phyloP scores from a whole-genome alignment of 1,284 basidiomycete genomes.

The Mycena citricolor region DNA sequence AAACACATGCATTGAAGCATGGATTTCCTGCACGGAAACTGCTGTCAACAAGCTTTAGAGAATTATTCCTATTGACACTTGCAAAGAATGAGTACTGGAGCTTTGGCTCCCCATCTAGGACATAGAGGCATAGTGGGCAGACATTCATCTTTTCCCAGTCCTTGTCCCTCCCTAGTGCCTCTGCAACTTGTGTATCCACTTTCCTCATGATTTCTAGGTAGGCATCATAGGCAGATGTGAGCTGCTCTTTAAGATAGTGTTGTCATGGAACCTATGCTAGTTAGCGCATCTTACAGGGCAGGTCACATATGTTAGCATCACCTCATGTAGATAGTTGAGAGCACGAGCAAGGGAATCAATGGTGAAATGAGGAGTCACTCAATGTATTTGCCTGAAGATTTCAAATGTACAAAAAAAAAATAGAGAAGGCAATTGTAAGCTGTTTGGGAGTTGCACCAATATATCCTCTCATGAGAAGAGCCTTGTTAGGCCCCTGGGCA shows the following conservation, averaged over 20 bases:
- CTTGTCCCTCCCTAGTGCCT: constrained; percentile 3
- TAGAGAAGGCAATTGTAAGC: constrained; percentile 12
- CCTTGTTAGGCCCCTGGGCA: constrained; percentile 7
- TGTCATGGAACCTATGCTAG: neutral
- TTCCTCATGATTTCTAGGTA: constrained; percentile 11
- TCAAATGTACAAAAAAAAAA: constrained; percentile 17
- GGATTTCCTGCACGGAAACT: constrained; percentile 22
- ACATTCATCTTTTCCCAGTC: constrained; percentile 18
- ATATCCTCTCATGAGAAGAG: constrained; percentile 18
- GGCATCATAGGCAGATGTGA: constrained; percentile 15
- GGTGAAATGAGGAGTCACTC: constrained; percentile 18
- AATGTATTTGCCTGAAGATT: constrained; percentile 19
- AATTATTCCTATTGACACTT: constrained; percentile 37
- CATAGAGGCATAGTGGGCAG: constrained; percentile 23
- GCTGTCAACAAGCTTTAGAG: constrained; percentile 31
- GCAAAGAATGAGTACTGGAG: constrained; percentile 25
- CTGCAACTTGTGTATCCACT: neutral
- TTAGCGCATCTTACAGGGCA: no score
- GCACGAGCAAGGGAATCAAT: no score
- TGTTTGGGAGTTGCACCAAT: constrained; percentile 14
- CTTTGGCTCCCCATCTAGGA: constrained; percentile 27
- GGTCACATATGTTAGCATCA: no score
- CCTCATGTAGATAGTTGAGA: no score
- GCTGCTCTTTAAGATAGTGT: constrained; percentile 1
- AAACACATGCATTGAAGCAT: constrained; percentile 14